Evolutionary conservation across 1,139 yeast genomes (phyloP).

Genomic region (Protomyces inundatus): DNA sequence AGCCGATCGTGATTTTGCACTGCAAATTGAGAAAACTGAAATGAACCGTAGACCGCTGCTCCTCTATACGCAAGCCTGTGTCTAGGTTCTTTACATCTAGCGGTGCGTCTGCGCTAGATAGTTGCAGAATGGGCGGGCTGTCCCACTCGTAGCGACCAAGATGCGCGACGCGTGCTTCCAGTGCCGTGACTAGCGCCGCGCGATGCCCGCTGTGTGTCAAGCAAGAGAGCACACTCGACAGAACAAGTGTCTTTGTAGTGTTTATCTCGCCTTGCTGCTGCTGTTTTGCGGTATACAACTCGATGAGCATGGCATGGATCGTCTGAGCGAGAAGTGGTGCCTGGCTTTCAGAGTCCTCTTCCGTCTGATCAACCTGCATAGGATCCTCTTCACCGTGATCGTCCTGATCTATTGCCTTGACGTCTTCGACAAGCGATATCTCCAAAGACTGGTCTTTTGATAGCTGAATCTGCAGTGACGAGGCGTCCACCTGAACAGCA

Average conservation of each 20-base stretch:
- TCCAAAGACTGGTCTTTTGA: background rate
- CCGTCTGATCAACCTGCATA: background rate
- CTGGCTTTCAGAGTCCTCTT: background rate
- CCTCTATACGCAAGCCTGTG: background rate
- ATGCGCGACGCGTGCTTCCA: background rate
- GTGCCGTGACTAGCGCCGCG: background rate
- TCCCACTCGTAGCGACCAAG: background rate
- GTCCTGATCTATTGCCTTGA: background rate
- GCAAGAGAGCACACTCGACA: background rate
- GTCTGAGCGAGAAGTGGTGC: background rate
- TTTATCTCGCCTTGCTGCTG: background rate
- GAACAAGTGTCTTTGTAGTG: background rate
- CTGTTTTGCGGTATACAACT: background rate
- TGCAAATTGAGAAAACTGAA: background rate
- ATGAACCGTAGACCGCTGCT: background rate
- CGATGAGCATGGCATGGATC: background rate
- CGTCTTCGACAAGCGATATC: background rate
- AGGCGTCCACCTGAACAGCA: background rate
- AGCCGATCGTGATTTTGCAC: background rate
- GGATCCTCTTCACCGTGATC: background rate
- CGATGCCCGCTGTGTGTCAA: background rate
- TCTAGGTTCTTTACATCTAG: background rate
- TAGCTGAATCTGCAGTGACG: background rate
- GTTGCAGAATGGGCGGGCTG: background rate
- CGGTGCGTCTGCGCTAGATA: background rate